phyloP scores from a whole-genome alignment of 805 yeast species.

The Nakazawaea wyomingensis region DNA sequence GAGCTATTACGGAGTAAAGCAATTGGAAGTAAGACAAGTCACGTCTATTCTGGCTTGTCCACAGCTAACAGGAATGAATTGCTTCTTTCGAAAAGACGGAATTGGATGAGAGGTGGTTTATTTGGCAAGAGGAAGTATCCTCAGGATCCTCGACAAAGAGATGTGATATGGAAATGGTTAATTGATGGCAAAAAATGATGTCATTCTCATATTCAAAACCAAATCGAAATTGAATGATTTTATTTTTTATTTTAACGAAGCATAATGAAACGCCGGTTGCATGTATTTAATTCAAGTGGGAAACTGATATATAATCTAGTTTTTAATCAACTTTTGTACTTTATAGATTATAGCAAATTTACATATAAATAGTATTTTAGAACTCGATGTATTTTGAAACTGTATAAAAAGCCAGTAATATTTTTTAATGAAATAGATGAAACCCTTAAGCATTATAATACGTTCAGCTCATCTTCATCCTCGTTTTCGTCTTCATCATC shows the following conservation, averaged over 20 bases:
- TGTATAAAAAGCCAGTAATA: too few relatives aligned
- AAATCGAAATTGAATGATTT: too few relatives aligned
- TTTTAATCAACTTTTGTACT: neutral
- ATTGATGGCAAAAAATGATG: conserved; percentile 33
- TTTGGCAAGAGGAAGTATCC: conserved; percentile 14
- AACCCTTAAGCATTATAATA: too few relatives aligned
- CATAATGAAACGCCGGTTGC: neutral
- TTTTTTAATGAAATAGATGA: neutral
- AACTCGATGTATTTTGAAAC: too few relatives aligned
- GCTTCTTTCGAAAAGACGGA: conserved; percentile 14
- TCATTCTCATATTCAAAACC: too few relatives aligned
- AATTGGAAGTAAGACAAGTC: conserved; percentile 8
- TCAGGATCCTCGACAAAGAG: conserved; percentile 31
- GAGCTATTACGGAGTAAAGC: conserved; percentile 14
- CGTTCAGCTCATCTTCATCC: neutral
- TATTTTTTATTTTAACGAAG: too few relatives aligned
- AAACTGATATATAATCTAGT: too few relatives aligned
- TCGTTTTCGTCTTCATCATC: conserved; percentile 2
- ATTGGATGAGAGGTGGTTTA: conserved; percentile 19
- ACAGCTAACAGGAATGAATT: neutral
- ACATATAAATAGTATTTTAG: too few relatives aligned
- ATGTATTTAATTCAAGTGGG: too few relatives aligned
- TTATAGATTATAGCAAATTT: neutral
- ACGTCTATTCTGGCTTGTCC: conserved; percentile 6
- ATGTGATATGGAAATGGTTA: conserved; percentile 53